Conservation (phyloP, 228 moss, liverwort and hornwort species). For the Sphagnum fallax region DNA sequence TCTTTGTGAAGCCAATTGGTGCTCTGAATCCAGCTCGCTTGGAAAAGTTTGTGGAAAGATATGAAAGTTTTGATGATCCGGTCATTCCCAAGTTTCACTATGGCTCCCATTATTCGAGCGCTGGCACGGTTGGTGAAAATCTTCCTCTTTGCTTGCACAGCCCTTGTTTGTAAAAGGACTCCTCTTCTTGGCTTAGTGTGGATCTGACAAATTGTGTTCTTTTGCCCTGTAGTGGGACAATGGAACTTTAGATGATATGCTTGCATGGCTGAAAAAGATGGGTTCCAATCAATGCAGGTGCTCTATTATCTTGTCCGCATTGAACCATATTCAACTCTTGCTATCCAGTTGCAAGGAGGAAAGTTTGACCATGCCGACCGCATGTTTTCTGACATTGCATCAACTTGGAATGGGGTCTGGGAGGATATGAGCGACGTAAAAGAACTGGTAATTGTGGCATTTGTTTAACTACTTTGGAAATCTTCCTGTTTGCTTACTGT, state of each 20-base stretch:
- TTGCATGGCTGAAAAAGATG: background rate
- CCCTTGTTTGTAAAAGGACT: background rate
- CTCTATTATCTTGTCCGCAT: conserved; percentile 76
- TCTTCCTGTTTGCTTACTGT: background rate
- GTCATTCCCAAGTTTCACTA: conserved; percentile 89
- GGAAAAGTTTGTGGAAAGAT: conserved; percentile 83
- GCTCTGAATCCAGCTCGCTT: conserved; percentile 63
- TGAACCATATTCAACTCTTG: conserved; percentile 79
- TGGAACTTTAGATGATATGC: background rate
- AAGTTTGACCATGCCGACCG: conserved; percentile 92
- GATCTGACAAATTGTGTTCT: background rate
- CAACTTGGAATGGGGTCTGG: conserved; percentile 79
- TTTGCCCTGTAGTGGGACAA: background rate
- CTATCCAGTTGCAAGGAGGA: conserved; percentile 84
- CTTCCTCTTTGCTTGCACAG: background rate
- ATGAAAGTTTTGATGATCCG: conserved; percentile 83
- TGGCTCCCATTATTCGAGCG: conserved; percentile 92
- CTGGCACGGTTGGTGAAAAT: conserved; percentile 66
- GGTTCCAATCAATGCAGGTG: conserved; percentile 32
- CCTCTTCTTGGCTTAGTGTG: background rate
- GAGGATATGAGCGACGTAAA: conserved; percentile 97
- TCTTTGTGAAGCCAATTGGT: conserved; percentile 63
- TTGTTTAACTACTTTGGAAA: background rate
- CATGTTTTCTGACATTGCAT: conserved; percentile 70
- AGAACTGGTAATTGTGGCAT: conserved; percentile 63